These are phyloP conservation scores for Rhodocollybia butyracea DNA, from an alignment of 768 basidiomycete genomes.

Conservation along the genomic window DNA sequence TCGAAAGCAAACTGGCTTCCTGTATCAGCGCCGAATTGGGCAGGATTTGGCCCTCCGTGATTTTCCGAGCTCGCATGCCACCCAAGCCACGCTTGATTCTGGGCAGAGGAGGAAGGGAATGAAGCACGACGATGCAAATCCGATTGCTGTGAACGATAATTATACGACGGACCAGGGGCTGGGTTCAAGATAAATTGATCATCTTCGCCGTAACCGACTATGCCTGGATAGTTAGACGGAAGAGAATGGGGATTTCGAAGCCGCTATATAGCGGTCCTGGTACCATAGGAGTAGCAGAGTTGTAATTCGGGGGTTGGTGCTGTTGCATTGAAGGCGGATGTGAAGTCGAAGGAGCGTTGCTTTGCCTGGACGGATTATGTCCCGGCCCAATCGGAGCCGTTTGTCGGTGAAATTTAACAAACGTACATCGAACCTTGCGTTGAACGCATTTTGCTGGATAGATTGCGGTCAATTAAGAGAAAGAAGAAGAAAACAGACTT, in stretches of 20 bases:
- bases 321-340: constrained; percentile 14
- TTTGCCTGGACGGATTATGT: constrained; percentile 40
- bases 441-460: constrained; percentile 69
- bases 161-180: constrained; percentile 2
- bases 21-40: not conserved
- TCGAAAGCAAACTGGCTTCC: not conserved
- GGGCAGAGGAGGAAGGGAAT: not conserved
- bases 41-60: not conserved
- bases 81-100: not conserved
- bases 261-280: not conserved
- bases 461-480: constrained; percentile 6
- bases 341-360: constrained; percentile 9
- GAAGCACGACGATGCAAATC: constrained; percentile 4
- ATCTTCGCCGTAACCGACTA: not conserved
- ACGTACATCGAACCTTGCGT: constrained; percentile 72
- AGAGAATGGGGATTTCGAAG: not conserved
- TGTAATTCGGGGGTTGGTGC: constrained; percentile 9
- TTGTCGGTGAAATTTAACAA: constrained; percentile 79
- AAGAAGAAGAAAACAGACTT: not conserved
- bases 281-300: not conserved
- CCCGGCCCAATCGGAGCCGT: constrained; percentile 78
- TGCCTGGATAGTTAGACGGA: not conserved
- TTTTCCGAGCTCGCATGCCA: not conserved
- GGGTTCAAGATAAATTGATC: not conserved
- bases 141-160: constrained; percentile 4